Conservation (phyloP, 2,329 filamentous ascomycete genomes). For the Colletotrichum orbiculare region DNA sequence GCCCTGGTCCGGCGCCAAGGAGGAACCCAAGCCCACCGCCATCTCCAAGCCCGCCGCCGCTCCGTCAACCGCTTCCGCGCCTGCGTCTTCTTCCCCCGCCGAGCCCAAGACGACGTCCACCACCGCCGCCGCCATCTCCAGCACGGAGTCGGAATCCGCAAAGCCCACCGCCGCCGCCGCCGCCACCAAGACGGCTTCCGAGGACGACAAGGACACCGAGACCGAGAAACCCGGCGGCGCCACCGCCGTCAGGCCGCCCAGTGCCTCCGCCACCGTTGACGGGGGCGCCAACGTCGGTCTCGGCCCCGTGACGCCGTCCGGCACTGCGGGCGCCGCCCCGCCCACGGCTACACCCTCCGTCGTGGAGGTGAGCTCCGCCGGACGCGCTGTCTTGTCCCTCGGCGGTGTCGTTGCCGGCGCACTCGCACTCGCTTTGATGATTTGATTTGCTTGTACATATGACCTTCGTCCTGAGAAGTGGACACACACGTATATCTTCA, state of each 20-base stretch:
- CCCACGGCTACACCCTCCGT: slow-evolving; percentile 19
- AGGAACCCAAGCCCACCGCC: slow-evolving; percentile 28
- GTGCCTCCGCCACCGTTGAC: slow-evolving; percentile 18
- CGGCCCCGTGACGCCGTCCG: slow-evolving; percentile 6
- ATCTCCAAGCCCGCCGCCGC: slow-evolving; percentile 7
- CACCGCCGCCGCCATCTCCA: background rate
- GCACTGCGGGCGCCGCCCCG: background rate
- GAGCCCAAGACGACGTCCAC: slow-evolving; percentile 4
- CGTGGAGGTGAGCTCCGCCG: slow-evolving; percentile 26
- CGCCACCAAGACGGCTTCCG: slow-evolving; percentile 9
- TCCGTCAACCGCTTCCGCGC: slow-evolving; percentile 7
- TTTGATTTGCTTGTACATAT: background rate
- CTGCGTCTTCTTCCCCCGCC: background rate
- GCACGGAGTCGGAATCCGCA: background rate
- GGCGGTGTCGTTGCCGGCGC: slow-evolving; percentile 9
- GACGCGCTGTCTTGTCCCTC: slow-evolving; percentile 22
- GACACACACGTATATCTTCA: slow-evolving; percentile 10
- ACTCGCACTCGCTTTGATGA: slow-evolving; percentile 19
- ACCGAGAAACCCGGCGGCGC: slow-evolving; percentile 3
- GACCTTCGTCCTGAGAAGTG: background rate
- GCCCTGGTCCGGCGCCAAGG: slow-evolving; percentile 16
- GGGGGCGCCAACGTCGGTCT: slow-evolving; percentile 26
- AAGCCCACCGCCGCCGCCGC: slow-evolving; percentile 9
- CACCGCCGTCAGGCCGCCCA: slow-evolving; percentile 14
- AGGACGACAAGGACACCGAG: slow-evolving; percentile 11